Base-by-base conservation (phyloP, 495 filamentous ascomycete genomes). In the Penicillium soppii region DNA sequence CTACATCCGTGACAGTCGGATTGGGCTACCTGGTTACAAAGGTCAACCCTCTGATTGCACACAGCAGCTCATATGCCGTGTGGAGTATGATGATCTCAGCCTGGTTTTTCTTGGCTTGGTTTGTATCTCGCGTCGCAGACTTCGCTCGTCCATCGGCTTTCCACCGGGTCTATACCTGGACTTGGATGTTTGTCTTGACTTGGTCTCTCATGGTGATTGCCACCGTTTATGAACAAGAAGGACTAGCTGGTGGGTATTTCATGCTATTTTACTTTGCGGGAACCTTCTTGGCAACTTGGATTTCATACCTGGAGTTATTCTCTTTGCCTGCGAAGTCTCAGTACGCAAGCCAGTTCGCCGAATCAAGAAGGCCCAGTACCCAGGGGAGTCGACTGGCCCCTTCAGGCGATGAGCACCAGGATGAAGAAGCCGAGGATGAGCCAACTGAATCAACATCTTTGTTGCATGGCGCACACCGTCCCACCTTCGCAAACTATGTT, bases 101-200 rank as follows among this genome's bases (percentile, higher is more conserved):
- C 13, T 97, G 90, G 79, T 80, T 92, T 56, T 83, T 85, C 54
- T 54, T 86, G 20, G 85, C 87, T 20, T 98, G 92, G 92, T 84
- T 90, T 43, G 77, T 96, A 44, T 87, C 92, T 57, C 80, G 87
- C 7, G 86, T 90, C 4, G 87, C 90, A 12, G 88, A 94, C 64
- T 87, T 83, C 54, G 81, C 86, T 5, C 80, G 91, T n/a, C 92
- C 92, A 9, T 90, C 87, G 4, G 94, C 92, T 3, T 81, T 98
- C 17, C 87, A 91, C 43, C 77, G 92, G 23, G 78, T 84, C 15
- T 96, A 95, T 69, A 81, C 83, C 33, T 78, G 88, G 27, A 79
- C 94, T 17, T 96, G 94, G 91, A 76, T 94, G 52, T 96, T 89
- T 62, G 54, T 82, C 21, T 63, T 89, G 7, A 77, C 82, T 23